phyloP scores from a whole-genome alignment of 306 rosid genomes.

The Malus asiatica region DNA sequence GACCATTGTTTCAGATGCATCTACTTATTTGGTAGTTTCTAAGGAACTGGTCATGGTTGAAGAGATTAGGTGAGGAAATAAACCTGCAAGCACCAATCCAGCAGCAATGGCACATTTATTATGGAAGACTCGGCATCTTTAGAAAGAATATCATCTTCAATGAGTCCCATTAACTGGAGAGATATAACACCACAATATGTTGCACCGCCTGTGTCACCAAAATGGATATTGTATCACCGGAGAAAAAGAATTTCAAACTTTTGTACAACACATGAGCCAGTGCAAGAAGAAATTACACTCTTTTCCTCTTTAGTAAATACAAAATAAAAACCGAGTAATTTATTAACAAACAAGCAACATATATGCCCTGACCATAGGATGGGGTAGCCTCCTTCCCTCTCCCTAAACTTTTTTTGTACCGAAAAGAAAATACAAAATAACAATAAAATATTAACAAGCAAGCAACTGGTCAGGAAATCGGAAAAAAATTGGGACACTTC shows the following conservation, averaged over 20 bases:
- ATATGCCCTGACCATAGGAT: too few species aligned
- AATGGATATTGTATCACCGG: constrained; percentile 28
- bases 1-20: constrained; percentile 10
- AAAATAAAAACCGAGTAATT: not conserved
- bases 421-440: not conserved
- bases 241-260: constrained; percentile 17
- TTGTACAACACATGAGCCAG: not conserved
- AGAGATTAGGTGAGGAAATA: constrained; percentile 8
- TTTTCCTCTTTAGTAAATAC: not conserved
- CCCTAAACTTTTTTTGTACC: too few species aligned
- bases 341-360: not conserved
- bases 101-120: constrained; percentile 58
- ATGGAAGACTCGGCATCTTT: constrained; percentile 34
- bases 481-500: not conserved
- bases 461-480: not conserved
- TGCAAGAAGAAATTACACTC: not conserved
- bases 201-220: constrained; percentile 89
- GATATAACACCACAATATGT: constrained; percentile 85
- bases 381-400: too few species aligned
- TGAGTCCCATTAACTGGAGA: constrained; percentile 78
- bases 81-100: constrained; percentile 91
- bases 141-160: constrained; percentile 66
- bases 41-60: not conserved
- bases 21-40: not conserved
- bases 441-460: not conserved